A percentile compares a stretch with the other conserved stretches of the same genome.
phyloP scores from a whole-genome alignment of 2,329 filamentous ascomycete genomes.

The Coniella lustricola region DNA sequence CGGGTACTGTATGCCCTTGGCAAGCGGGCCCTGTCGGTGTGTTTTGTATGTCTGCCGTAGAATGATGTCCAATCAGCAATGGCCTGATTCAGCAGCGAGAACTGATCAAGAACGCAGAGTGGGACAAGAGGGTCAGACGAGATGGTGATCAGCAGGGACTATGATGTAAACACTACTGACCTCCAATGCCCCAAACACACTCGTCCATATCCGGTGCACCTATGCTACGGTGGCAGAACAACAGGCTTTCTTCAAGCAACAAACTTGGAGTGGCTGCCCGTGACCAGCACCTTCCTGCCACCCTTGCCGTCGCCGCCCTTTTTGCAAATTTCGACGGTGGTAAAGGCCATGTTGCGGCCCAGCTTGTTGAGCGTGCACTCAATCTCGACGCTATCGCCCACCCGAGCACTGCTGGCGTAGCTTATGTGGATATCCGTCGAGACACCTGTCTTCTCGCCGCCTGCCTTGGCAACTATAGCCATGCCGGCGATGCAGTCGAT shows the following conservation, averaged over 20 bases:
- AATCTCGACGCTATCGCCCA: slow-evolving; percentile 62
- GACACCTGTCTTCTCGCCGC: slow-evolving; percentile 57
- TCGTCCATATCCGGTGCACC: no score
- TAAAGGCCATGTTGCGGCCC: slow-evolving; percentile 62
- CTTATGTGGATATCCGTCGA: slow-evolving; percentile 69
- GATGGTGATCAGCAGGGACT: no score
- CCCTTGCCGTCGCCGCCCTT: slow-evolving; percentile 26
- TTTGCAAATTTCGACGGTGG: slow-evolving; percentile 58
- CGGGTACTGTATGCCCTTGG: no score
- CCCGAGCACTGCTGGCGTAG: slow-evolving; percentile 56
- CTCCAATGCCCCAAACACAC: no score
- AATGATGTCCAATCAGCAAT: no score
- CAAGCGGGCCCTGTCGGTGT: neutral
- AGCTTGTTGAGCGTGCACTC: slow-evolving; percentile 59
- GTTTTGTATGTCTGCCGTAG: no score
- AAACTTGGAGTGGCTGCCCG: slow-evolving; percentile 18
- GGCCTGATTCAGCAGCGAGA: no score
- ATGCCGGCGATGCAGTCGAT: slow-evolving; percentile 69
- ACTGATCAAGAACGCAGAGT: no score
- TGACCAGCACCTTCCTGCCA: slow-evolving; percentile 14
- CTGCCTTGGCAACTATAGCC: slow-evolving; percentile 60
- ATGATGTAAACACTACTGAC: neutral
- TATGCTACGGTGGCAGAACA: no score
- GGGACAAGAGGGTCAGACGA: no score
- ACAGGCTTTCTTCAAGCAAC: slow-evolving; percentile 3